A percentile compares a stretch with the other conserved stretches of the same genome.
Conservation (phyloP, 139 green algal species). For the Chlamydomonas applanata region DNA sequence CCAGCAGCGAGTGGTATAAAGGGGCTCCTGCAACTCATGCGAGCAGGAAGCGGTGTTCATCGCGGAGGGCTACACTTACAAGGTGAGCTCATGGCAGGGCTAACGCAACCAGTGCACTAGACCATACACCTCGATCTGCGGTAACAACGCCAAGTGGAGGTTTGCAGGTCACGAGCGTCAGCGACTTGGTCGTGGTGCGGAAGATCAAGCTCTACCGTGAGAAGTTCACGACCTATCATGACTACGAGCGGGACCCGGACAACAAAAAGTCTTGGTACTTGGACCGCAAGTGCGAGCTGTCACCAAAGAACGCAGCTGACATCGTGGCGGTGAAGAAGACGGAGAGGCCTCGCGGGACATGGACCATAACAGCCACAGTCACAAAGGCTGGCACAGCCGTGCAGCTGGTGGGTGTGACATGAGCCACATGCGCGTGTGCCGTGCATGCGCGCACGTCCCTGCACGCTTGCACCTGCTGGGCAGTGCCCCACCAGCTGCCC, state of each 20-base stretch:
- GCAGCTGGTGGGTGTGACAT: conserved; percentile 32
- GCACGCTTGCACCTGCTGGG: no score
- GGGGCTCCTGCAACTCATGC: no score
- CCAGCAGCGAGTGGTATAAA: no score
- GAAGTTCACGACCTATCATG: conserved; percentile 8
- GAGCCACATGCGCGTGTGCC: no score
- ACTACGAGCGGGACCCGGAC: conserved; percentile 11
- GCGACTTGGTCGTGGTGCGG: conserved; percentile 7
- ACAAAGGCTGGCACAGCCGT: conserved; percentile 18
- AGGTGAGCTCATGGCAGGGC: conserved; percentile 13
- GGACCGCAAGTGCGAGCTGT: conserved; percentile 35
- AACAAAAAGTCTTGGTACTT: conserved; percentile 46
- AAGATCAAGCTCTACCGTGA: neutral
- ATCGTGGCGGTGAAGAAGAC: conserved; percentile 19
- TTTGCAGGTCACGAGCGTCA: neutral
- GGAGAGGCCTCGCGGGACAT: conserved; percentile 21
- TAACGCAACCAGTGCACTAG: no score
- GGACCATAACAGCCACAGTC: conserved; percentile 22
- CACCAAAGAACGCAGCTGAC: conserved; percentile 23
- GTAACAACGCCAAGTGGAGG: neutral
- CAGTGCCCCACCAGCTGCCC: no score
- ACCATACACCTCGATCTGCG: no score
- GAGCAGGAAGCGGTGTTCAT: neutral
- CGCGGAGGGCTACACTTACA: conserved; percentile 32
- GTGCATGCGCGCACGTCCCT: no score